A percentile compares a stretch with the other conserved stretches of the same genome.
Conservation (phyloP, 306 rosid species). For the Quercus parvula region DNA sequence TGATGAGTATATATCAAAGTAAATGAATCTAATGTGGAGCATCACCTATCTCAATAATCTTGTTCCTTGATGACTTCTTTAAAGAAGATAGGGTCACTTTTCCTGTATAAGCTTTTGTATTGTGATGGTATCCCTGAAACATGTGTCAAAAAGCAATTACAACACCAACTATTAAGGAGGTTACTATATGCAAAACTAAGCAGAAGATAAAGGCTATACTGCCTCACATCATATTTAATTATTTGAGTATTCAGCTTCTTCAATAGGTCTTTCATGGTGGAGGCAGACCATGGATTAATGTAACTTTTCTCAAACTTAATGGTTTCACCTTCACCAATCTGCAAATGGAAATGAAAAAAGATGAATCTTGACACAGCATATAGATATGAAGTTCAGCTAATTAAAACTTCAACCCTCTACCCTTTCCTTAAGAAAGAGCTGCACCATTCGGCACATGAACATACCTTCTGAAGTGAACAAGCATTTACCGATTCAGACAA, state of each 20-base stretch:
- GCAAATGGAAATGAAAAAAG: conserved; percentile 30
- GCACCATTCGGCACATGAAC: not conserved
- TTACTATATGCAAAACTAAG: conserved; percentile 1
- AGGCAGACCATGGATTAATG: conserved; percentile 82
- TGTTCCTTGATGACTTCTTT: conserved; percentile 80
- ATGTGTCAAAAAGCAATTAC: conserved; percentile 9
- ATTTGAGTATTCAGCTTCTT: conserved; percentile 50
- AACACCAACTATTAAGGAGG: conserved; percentile 13
- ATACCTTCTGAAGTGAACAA: conserved; percentile 46
- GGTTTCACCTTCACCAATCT: conserved; percentile 42
- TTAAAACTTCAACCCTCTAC: not conserved
- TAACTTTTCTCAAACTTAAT: conserved; percentile 17
- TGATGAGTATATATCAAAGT: not conserved
- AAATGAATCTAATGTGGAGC: conserved; percentile 13
- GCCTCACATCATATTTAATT: conserved; percentile 54
- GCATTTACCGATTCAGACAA: conserved; percentile 49
- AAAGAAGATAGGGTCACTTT: conserved; percentile 59
- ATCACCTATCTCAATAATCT: conserved; percentile 73
- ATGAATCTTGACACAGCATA: not conserved
- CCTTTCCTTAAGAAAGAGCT: not conserved
- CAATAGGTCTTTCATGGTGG: conserved; percentile 45
- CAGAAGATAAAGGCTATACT: conserved; percentile 18
- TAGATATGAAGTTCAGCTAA: not conserved
- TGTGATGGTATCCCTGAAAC: conserved; percentile 72
- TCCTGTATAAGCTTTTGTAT: conserved; percentile 63